phyloP scores from a whole-genome alignment of 2,329 filamentous ascomycete genomes.

The Davidsoniella eucalypti region DNA sequence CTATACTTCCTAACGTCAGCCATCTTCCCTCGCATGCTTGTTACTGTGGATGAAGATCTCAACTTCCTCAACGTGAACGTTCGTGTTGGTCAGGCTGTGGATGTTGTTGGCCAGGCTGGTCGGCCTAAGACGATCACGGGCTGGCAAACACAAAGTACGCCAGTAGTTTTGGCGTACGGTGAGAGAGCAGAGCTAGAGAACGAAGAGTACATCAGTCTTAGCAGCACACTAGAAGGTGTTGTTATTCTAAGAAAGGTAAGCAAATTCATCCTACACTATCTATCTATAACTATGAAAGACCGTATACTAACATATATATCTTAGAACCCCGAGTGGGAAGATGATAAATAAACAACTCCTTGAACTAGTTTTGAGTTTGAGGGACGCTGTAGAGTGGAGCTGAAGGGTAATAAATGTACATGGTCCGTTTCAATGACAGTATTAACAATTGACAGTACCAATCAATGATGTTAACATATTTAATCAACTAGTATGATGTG shows the following conservation, averaged over 20 bases:
- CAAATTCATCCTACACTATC: neutral
- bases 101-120: constrained; percentile 93
- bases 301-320: neutral
- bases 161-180: constrained; percentile 82
- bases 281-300: neutral
- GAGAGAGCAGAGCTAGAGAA: constrained; percentile 95
- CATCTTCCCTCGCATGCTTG: constrained; percentile 91
- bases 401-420: constrained; percentile 2
- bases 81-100: constrained; percentile 90
- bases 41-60: constrained; percentile 88
- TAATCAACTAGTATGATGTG: too few relatives aligned
- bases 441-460: constrained; percentile 13
- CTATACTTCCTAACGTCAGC: constrained; percentile 94
- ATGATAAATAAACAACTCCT: constrained; percentile 7
- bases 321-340: constrained; percentile 11
- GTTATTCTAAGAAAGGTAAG: constrained; percentile 93
- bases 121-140: constrained; percentile 97
- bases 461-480: neutral
- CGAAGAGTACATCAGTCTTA: constrained; percentile 88
- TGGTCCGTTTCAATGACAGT: constrained; percentile 6
- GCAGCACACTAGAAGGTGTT: constrained; percentile 79
- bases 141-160: constrained; percentile 99
- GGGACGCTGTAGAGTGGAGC: neutral
- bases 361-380: neutral
- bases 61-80: constrained; percentile 92